These are phyloP conservation scores for Elsinoe perseae DNA, from an alignment of 2,329 filamentous ascomycete species.

Conservation along the genomic window DNA sequence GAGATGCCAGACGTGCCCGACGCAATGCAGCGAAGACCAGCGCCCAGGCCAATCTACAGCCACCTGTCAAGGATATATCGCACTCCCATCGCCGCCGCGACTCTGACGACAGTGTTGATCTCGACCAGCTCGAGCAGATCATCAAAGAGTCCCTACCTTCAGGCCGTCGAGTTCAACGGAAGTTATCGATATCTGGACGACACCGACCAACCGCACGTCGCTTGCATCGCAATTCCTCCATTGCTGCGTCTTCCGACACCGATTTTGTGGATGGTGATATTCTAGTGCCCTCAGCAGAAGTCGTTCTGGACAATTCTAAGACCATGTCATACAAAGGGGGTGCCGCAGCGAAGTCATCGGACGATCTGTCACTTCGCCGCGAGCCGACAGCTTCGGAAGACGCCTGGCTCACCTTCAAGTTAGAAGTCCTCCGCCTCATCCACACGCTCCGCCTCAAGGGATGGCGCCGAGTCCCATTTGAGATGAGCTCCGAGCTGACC, in stretches of 20 bases:
- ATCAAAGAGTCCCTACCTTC: conserved; percentile 57
- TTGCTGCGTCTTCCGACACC: conserved; percentile 67
- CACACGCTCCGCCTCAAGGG: conserved; percentile 87
- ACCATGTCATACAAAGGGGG: conserved; percentile 68
- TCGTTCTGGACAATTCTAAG: conserved; percentile 79
- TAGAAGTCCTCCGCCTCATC: conserved; percentile 78
- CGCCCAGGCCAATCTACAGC: conserved; percentile 24
- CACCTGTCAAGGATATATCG: conserved; percentile 15
- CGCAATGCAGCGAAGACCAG: conserved; percentile 33
- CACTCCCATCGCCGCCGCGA: conserved; percentile 12
- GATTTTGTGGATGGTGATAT: conserved; percentile 76
- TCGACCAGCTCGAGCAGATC: conserved; percentile 76
- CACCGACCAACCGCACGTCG: conserved; percentile 25
- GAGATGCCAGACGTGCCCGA: conserved; percentile 47
- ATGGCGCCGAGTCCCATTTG: conserved; percentile 75
- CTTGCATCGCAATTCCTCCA: conserved; percentile 35
- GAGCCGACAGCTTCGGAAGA: conserved; percentile 38
- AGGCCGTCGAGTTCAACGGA: conserved; percentile 28
- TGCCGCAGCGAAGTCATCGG: conserved; percentile 32
- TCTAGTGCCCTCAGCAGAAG: conserved; percentile 78
- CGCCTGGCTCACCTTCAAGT: conserved; percentile 81
- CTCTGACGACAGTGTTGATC: conserved; percentile 61
- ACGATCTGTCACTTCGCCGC: conserved; percentile 41
- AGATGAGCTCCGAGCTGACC: conserved; percentile 58
- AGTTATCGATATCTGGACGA: conserved; percentile 27